phyloP scores from a whole-genome alignment of 176 grass and related monocot genomes.

The sorghum (Sorghum bicolor) region Sorghum_bicolor_NCBIv3 NC_012878.2:5393001-5393500 shows the following conservation, averaged over 20 bases:
- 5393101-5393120: conserved; percentile 17
- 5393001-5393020: too few species aligned
- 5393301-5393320: neutral
- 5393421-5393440: too few species aligned
- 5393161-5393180: neutral
- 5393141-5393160: neutral
- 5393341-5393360: neutral
- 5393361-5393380: neutral
- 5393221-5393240: neutral
- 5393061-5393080: neutral
- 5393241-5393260: neutral
- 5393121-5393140: neutral
- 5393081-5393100: neutral
- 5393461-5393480: too few species aligned
- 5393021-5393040: neutral
- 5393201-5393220: neutral
- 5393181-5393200: neutral
- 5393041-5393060: neutral
- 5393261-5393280: neutral
- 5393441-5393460: too few species aligned
- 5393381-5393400: neutral
- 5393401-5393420: neutral
- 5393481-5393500: too few species aligned
- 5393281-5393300: neutral
- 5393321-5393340: neutral